These are phyloP conservation scores for Cyberlindnera saturnus DNA, from an alignment of 805 yeast species.

Conservation along the genomic window DNA sequence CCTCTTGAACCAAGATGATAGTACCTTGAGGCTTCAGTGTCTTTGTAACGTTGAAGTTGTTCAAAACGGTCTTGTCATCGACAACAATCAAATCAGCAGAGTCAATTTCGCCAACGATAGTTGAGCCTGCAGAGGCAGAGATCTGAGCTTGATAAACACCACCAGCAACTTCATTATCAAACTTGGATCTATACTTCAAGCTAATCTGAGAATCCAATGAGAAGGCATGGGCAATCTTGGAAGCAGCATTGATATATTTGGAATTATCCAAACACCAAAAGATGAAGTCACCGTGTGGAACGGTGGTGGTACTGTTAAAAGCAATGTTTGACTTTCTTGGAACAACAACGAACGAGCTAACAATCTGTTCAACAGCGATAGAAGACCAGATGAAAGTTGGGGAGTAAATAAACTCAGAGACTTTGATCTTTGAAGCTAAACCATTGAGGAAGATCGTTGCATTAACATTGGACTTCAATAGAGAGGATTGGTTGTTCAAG, in stretches of 20 bases:
- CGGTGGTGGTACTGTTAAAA: conserved; percentile 5
- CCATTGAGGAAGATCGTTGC: conserved; percentile 57
- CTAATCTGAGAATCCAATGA: conserved; percentile 53
- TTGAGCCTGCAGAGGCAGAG: conserved; percentile 9
- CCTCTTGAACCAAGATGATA: conserved; percentile 38
- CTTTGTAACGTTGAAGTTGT: conserved; percentile 55
- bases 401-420: conserved; percentile 48
- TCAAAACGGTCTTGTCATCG: conserved; percentile 50
- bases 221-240: conserved; percentile 61
- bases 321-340: conserved; percentile 15
- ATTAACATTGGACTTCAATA: conserved; percentile 64
- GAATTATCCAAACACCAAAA: conserved; percentile 71
- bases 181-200: conserved; percentile 55
- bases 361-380: conserved; percentile 42
- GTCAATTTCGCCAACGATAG: conserved; percentile 35
- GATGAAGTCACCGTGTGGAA: conserved; percentile 30
- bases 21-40: conserved; percentile 52
- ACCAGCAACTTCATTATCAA: conserved; percentile 65
- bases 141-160: conserved; percentile 69
- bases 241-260: conserved; percentile 47
- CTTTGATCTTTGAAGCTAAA: conserved; percentile 25
- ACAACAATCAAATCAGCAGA: conserved; percentile 60
- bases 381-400: conserved; percentile 53
- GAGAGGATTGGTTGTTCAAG: conserved; percentile 28
- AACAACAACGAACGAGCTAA: conserved; percentile 35